These are phyloP conservation scores for Aspergillus intermedius DNA, from an alignment of 2,329 filamentous ascomycete species.

Conservation along the genomic window DNA sequence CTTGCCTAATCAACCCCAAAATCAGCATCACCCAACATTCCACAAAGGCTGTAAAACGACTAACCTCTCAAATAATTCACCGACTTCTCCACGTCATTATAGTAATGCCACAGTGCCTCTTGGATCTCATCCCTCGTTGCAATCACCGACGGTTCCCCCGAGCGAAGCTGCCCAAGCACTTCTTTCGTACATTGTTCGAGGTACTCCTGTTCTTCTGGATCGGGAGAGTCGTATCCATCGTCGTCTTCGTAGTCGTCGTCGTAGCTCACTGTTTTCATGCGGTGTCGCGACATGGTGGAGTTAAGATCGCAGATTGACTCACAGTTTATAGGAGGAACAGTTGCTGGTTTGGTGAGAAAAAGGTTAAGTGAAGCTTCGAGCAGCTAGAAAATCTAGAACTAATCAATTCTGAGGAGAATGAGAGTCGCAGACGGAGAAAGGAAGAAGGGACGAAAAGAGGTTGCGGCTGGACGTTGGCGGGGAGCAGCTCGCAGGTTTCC, in stretches of 20 bases:
- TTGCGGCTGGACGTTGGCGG: not conserved
- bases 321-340: no score
- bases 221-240: conserved; percentile 36
- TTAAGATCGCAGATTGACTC: not conserved
- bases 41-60: conserved; percentile 10
- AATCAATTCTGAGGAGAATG: not conserved
- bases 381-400: no score
- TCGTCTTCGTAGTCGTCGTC: conserved; percentile 35
- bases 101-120: conserved; percentile 91
- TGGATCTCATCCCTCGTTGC: conserved; percentile 69
- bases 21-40: not conserved
- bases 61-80: conserved; percentile 70
- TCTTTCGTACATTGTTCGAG: conserved; percentile 61
- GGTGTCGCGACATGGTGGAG: conserved; percentile 38
- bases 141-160: conserved; percentile 52
- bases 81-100: conserved; percentile 83
- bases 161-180: conserved; percentile 61
- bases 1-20: conserved; percentile 18
- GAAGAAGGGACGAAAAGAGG: not conserved
- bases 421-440: not conserved
- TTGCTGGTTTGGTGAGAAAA: no score
- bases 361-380: not conserved
- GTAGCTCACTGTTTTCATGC: conserved; percentile 39
- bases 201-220: conserved; percentile 44
- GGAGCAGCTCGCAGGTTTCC: not conserved